These are phyloP conservation scores for Fraxinus dipetala DNA, from an alignment of 305 asterid species.

Conservation along the genomic window DNA sequence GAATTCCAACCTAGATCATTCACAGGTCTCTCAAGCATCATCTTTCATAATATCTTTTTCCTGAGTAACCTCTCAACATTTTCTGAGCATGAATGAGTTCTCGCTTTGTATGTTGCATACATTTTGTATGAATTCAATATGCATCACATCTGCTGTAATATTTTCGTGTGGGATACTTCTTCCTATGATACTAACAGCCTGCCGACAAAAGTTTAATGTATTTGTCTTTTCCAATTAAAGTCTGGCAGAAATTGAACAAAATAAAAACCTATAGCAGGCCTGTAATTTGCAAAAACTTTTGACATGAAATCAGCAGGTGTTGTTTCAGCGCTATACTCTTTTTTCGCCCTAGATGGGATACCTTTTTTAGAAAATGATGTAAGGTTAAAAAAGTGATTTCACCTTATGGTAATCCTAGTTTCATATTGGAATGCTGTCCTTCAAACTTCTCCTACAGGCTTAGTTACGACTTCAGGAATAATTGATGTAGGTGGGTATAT, in stretches of 20 bases:
- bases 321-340: background rate
- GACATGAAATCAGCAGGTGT: background rate
- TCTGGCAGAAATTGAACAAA: background rate
- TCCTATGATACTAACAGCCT: background rate
- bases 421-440: background rate
- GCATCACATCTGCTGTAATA: background rate
- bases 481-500: conserved; percentile 6
- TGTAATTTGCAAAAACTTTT: background rate
- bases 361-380: background rate
- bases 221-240: background rate
- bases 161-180: background rate
- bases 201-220: background rate
- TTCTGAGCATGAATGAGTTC: conserved; percentile 1
- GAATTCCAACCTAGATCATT: conserved; percentile 76
- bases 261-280: background rate
- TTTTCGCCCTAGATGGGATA: background rate
- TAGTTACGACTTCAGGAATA: background rate
- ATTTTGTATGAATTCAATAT: background rate
- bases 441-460: background rate
- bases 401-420: background rate
- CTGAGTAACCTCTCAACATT: background rate
- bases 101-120: conserved; percentile 1
- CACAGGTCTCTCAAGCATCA: conserved; percentile 60
- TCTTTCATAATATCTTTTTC: conserved; percentile 16
- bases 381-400: background rate